These are phyloP conservation scores for Hygrophorus russula DNA, from an alignment of 768 basidiomycete species.

Conservation along the genomic window DNA sequence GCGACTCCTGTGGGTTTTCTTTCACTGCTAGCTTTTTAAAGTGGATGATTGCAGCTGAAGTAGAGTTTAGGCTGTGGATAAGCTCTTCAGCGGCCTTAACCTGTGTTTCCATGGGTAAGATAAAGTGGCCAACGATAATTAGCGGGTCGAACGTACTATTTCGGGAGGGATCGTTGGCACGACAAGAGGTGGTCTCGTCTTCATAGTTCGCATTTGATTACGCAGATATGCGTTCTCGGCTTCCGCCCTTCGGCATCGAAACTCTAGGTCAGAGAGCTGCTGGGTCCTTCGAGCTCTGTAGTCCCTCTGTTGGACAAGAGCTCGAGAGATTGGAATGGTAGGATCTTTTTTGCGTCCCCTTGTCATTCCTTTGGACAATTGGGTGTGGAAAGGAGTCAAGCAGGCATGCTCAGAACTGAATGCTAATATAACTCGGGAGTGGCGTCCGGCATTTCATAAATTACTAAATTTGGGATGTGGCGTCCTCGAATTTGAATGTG, in stretches of 20 bases:
- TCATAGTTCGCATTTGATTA: slow-evolving; percentile 34
- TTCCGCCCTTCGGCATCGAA: slow-evolving; percentile 39
- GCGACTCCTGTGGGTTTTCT: slow-evolving; percentile 20
- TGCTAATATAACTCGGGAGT: too few relatives aligned
- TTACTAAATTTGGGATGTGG: too few relatives aligned
- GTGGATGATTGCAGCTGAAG: slow-evolving; percentile 37
- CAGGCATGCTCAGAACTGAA: slow-evolving; percentile 4
- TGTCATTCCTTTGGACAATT: slow-evolving; percentile 29
- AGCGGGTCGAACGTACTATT: slow-evolving; percentile 17
- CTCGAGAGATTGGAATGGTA: slow-evolving; percentile 46
- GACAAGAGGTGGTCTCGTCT: slow-evolving; percentile 25
- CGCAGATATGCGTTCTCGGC: slow-evolving; percentile 42
- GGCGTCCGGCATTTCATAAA: too few relatives aligned
- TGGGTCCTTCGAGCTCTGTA: slow-evolving; percentile 52
- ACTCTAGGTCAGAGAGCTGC: slow-evolving; percentile 46
- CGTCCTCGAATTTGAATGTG: slow-evolving; percentile 5
- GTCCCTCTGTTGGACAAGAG: slow-evolving; percentile 52
- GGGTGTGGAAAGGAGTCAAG: slow-evolving; percentile 3
- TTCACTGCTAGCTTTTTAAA: slow-evolving; percentile 44
- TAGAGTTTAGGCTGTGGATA: slow-evolving; percentile 33
- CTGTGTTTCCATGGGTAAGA: slow-evolving; percentile 19
- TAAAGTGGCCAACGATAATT: neutral
- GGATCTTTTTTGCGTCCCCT: slow-evolving; percentile 57
- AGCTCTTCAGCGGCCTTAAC: slow-evolving; percentile 42
- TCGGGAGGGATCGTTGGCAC: slow-evolving; percentile 17